Evolutionary conservation across 176 grass and related monocot species (phyloP), one percentile per base, ranked within the genome.

Genomic region (Tillandsia leiboldiana): DNA sequence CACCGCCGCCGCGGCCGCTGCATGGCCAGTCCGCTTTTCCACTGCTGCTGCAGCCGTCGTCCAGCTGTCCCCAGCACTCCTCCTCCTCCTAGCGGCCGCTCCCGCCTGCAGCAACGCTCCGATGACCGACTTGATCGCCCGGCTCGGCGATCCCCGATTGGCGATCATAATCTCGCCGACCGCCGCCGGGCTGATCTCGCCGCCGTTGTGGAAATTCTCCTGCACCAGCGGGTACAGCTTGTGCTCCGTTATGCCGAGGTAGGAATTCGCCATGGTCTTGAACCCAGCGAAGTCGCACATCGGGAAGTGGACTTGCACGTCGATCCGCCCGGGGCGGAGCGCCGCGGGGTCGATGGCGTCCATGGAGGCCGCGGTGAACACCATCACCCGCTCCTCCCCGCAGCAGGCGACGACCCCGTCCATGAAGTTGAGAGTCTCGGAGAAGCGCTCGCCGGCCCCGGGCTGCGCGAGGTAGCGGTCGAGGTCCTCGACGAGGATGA

Each of bases 91-190:
- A 22, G 62, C 51, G 10, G 33, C 18, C 1, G 17, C 13, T 15
- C 51, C 14, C 52, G 65, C 76, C 54, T 84, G 86, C 80, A 94
- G 89, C 20, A 99, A 75, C 59, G 82, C 85, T 76, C 18, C 85
- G 76, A 99, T 94, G 56, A 99, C 90, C 26, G 82, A 83, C 75
- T 88, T 88, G 64, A 99, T 81, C 53, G 95, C 95, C 70, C 90
- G 90, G 77, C 77, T 94, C 9, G 90, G 87, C 28, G 90, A 94
- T 0, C 66, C 90, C 8, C 82, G 82, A 84, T 93, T 90, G 56
- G 84, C 77, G 72, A 99, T 84, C 95, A 99, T 94, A 68, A 99
- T 99, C 85, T 99, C 95, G 33, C 90, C 95, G 51, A 99, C 87
- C 80, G 94, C 95, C 9, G 95, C 90, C 13, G 84, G 95, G 87